Evolutionary conservation across 2,329 filamentous ascomycete genomes (phyloP).

Genomic region (Alternaria panax): DNA sequence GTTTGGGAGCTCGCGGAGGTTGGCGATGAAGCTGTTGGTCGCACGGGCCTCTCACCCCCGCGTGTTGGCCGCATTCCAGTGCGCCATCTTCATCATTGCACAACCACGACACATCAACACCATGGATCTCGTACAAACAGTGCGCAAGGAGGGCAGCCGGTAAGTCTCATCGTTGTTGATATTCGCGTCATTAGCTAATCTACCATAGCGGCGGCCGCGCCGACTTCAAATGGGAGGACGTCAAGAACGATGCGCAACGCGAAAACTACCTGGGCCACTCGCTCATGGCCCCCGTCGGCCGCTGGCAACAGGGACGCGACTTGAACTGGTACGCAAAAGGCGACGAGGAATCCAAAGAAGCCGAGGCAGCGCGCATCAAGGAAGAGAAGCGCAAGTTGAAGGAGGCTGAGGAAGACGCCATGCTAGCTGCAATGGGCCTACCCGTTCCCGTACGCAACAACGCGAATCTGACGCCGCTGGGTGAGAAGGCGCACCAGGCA

Average conservation of each 20-base stretch:
- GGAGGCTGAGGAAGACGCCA: conserved; percentile 90
- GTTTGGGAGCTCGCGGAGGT: conserved; percentile 7
- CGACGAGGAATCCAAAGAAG: conserved; percentile 64
- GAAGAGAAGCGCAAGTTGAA: conserved; percentile 85
- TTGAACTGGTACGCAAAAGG: conserved; percentile 70
- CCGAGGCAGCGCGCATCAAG: conserved; percentile 61
- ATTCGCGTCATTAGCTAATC: conserved; percentile 7
- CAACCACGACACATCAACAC: conserved; percentile 10
- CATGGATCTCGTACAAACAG: conserved; percentile 93
- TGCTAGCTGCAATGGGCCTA: conserved; percentile 81
- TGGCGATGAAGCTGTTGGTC: conserved; percentile 1
- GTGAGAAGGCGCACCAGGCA: conserved; percentile 57
- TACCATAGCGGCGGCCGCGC: conserved; percentile 74
- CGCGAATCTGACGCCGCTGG: conserved; percentile 68
- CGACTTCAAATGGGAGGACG: conserved; percentile 97
- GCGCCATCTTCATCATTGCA: background rate
- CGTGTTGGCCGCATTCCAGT: conserved; percentile 30
- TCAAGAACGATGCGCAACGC: conserved; percentile 83
- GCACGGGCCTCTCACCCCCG: conserved; percentile 33
- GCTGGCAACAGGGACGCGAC: conserved; percentile 84
- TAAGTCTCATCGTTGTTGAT: conserved; percentile 44
- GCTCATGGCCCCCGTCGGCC: conserved; percentile 87
- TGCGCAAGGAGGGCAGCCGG: conserved; percentile 87
- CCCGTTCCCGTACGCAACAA: conserved; percentile 74
- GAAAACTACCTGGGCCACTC: conserved; percentile 93